A percentile compares a stretch with the other conserved stretches of the same genome.
phyloP scores from a whole-genome alignment of 2,329 filamentous ascomycete species.

The Colletotrichum chlorophyti region DNA sequence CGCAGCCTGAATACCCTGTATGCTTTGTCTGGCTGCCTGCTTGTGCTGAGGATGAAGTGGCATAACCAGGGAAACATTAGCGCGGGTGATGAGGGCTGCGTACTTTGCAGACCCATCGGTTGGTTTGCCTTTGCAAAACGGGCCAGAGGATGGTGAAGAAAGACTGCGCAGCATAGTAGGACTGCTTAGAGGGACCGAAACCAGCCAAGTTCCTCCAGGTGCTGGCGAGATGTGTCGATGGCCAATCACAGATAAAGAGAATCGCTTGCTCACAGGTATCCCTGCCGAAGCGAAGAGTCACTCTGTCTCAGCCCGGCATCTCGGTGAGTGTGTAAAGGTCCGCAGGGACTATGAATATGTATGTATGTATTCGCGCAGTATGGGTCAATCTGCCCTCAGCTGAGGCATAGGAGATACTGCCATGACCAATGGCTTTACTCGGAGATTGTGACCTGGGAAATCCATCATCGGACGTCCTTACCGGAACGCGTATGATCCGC shows the following conservation, averaged over 20 bases:
- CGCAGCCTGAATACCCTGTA: slow-evolving; percentile 26
- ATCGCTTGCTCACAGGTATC: not conserved
- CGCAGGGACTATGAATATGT: slow-evolving; percentile 3
- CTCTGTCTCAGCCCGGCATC: slow-evolving; percentile 16
- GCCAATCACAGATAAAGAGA: slow-evolving; percentile 3
- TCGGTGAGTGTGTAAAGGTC: slow-evolving; percentile 16
- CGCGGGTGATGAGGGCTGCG: too few species aligned
- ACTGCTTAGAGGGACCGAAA: not conserved
- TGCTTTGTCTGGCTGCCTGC: slow-evolving; percentile 10
- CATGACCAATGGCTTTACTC: not conserved
- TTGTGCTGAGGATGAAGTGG: not conserved
- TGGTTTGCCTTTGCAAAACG: not conserved
- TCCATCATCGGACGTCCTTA: not conserved
- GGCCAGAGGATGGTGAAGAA: not conserved
- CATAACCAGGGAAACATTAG: not conserved
- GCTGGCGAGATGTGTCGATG: not conserved
- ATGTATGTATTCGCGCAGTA: slow-evolving; percentile 7
- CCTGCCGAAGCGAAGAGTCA: not conserved
- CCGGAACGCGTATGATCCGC: not conserved
- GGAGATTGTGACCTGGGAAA: not conserved
- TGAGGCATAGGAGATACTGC: slow-evolving; percentile 4
- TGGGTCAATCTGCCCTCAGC: not conserved
- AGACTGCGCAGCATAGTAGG: not conserved
- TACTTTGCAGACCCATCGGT: too few species aligned
- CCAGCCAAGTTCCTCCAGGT: not conserved